Percentiles rank a stretch among this genome's conserved stretches.
phyloP scores from a whole-genome alignment of 768 basidiomycete genomes.

The Kockovaella imperatae region DNA sequence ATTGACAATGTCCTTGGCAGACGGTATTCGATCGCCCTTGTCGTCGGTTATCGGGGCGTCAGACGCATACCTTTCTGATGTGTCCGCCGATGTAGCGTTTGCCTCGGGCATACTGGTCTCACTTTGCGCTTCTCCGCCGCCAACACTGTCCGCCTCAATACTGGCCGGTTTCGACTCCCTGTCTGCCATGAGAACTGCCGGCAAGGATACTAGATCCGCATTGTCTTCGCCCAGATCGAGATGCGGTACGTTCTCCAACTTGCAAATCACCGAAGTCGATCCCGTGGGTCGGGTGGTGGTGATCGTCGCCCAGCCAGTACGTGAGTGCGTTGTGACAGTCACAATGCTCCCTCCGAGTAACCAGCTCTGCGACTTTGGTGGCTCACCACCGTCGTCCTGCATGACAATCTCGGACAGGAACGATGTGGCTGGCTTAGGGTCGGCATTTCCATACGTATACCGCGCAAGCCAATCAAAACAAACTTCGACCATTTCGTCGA shows the following conservation, averaged over 20 bases:
- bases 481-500: slow-evolving; percentile 88
- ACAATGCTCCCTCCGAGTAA: slow-evolving; percentile 73
- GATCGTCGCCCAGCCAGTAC: slow-evolving; percentile 82
- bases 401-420: slow-evolving; percentile 71
- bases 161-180: slow-evolving; percentile 47
- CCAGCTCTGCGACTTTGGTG: slow-evolving; percentile 61
- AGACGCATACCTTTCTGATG: no score
- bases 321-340: slow-evolving; percentile 65
- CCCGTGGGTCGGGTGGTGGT: slow-evolving; percentile 80
- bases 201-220: slow-evolving; percentile 64
- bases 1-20: slow-evolving; percentile 19
- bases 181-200: slow-evolving; percentile 67
- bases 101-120: neutral
- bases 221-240: slow-evolving; percentile 75
- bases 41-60: neutral
- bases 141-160: neutral
- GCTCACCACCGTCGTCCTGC: slow-evolving; percentile 28
- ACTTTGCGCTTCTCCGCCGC: neutral
- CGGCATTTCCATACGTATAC: slow-evolving; percentile 88
- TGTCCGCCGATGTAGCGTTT: no score
- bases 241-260: slow-evolving; percentile 80
- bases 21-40: slow-evolving; percentile 9
- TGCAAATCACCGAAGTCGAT: slow-evolving; percentile 71
- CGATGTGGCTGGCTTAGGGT: slow-evolving; percentile 76
- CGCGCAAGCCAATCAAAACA: slow-evolving; percentile 96